Evolutionary conservation across 306 rosid genomes (phyloP).

Genomic region (cucumber (Cucumis sativus)): DNA sequence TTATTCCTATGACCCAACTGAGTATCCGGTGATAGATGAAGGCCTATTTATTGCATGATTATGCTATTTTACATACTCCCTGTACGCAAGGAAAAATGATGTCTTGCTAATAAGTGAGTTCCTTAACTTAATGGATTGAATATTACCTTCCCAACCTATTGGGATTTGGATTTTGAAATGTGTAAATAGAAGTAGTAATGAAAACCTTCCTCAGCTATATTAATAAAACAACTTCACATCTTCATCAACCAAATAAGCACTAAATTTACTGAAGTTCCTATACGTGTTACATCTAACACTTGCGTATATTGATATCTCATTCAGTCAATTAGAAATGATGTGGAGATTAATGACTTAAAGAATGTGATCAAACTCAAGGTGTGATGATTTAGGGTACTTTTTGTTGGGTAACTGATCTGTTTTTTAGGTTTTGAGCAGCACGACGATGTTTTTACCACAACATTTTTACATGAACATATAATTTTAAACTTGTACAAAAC

Average conservation of each 20-base stretch:
- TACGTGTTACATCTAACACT: background rate
- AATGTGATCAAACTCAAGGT: background rate
- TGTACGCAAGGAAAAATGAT: constrained; percentile 23
- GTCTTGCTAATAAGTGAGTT: constrained; percentile 20
- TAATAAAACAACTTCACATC: constrained; percentile 23
- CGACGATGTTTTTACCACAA: background rate
- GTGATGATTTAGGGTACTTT: background rate
- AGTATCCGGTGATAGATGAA: constrained; percentile 53
- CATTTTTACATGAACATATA: constrained; percentile 1
- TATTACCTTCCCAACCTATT: constrained; percentile 18
- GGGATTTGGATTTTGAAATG: constrained; percentile 39
- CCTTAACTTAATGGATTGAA: constrained; percentile 29
- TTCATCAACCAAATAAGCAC: background rate
- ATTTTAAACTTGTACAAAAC: background rate
- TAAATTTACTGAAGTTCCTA: background rate
- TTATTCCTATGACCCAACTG: constrained; percentile 37
- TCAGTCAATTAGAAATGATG: too few relatives aligned
- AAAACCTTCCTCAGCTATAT: constrained; percentile 25
- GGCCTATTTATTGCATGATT: constrained; percentile 60
- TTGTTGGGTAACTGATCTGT: background rate
- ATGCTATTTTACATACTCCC: constrained; percentile 11
- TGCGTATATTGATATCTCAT: background rate
- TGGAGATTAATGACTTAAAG: background rate
- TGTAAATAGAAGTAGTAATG: constrained; percentile 44
- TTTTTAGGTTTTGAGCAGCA: background rate